Percentiles rank a stretch among this genome's conserved stretches.
Evolutionary conservation across 768 basidiomycete species (phyloP).

Genomic region (Pholiota conissans): DNA sequence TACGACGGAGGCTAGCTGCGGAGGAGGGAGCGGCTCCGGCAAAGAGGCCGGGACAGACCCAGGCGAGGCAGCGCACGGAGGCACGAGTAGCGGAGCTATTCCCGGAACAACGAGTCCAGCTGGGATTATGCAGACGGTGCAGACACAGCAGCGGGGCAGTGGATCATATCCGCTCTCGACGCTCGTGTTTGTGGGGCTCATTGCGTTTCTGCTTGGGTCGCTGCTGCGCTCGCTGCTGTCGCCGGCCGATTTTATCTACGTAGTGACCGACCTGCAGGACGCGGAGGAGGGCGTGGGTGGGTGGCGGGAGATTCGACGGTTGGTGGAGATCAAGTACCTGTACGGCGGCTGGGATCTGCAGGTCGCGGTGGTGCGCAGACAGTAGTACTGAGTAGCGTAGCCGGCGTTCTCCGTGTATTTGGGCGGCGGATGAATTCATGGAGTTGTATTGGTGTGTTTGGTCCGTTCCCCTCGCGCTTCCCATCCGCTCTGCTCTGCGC

Average conservation of each 20-base stretch:
- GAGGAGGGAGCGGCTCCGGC: background rate
- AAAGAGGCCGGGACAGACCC: background rate
- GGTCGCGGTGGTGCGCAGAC: slow-evolving; percentile 78
- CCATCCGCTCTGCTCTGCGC: slow-evolving; percentile 16
- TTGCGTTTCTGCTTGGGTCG: slow-evolving; percentile 91
- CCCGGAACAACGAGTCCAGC: background rate
- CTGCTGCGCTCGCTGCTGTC: slow-evolving; percentile 84
- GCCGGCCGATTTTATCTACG: slow-evolving; percentile 89
- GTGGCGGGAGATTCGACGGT: slow-evolving; percentile 84
- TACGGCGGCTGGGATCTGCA: slow-evolving; percentile 88
- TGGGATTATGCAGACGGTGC: background rate
- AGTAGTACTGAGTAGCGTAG: slow-evolving; percentile 25
- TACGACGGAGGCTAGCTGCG: background rate
- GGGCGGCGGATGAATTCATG: slow-evolving; percentile 32
- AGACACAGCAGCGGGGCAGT: slow-evolving; percentile 7
- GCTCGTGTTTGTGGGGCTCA: slow-evolving; percentile 75
- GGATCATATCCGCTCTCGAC: slow-evolving; percentile 46
- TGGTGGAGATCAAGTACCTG: slow-evolving; percentile 81
- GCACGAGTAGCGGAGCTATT: background rate
- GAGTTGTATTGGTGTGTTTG: slow-evolving; percentile 24
- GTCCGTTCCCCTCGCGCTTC: slow-evolving; percentile 27
- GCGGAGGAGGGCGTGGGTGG: slow-evolving; percentile 48
- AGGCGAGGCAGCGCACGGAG: background rate
- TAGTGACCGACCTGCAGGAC: slow-evolving; percentile 58
- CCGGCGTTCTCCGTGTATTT: slow-evolving; percentile 17